Conservation (phyloP, 2,329 filamentous ascomycete genomes). For the Ceratocystis variospora region DNA sequence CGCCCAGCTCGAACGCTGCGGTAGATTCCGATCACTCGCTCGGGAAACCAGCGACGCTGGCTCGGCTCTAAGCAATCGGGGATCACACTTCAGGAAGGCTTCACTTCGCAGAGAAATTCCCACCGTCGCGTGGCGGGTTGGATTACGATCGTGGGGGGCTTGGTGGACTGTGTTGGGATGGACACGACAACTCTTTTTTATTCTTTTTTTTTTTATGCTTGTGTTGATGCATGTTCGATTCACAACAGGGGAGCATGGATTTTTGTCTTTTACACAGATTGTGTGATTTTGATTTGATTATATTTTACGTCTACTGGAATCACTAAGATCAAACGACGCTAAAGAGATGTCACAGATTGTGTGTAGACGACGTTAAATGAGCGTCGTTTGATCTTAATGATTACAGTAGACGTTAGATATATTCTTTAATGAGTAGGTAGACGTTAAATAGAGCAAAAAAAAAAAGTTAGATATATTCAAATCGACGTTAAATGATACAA, state of each 20-base stretch:
- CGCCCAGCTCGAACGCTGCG: conserved; percentile 57
- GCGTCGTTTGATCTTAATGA: too few relatives aligned
- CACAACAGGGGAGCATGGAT: neutral
- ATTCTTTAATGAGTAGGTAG: too few relatives aligned
- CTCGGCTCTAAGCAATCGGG: conserved; percentile 51
- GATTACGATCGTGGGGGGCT: conserved; percentile 51
- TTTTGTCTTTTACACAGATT: neutral
- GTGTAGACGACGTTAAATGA: too few relatives aligned
- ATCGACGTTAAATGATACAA: too few relatives aligned
- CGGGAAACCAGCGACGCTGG: conserved; percentile 53
- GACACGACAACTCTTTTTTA: conserved; percentile 39
- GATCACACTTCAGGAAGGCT: conserved; percentile 55
- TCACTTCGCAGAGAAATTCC: conserved; percentile 60
- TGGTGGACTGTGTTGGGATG: conserved; percentile 44
- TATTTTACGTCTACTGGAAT: too few relatives aligned
- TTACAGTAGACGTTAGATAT: too few relatives aligned
- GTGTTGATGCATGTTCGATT: neutral
- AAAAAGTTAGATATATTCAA: too few relatives aligned
- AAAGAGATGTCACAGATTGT: too few relatives aligned
- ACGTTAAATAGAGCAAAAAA: too few relatives aligned
- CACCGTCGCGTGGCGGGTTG: conserved; percentile 57
- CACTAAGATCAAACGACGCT: too few relatives aligned
- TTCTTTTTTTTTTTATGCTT: conserved; percentile 25
- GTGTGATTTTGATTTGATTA: too few relatives aligned
- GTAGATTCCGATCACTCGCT: conserved; percentile 48